Percentiles rank a stretch among this genome's conserved stretches.
Evolutionary conservation across 768 basidiomycete species (phyloP).

Genomic region (Russula lepida): DNA sequence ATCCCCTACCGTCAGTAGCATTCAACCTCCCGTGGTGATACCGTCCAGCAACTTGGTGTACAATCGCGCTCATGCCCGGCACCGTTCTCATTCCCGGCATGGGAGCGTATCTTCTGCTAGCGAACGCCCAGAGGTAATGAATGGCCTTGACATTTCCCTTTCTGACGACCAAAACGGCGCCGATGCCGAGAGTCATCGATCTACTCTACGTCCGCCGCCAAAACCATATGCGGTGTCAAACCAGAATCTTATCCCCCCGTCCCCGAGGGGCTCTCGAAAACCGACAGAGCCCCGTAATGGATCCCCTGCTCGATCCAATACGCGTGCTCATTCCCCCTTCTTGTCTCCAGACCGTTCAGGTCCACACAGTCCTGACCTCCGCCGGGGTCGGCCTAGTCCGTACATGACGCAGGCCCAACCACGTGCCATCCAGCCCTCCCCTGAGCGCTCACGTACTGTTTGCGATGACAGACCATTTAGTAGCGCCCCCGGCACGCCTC

Average conservation of each 20-base stretch:
- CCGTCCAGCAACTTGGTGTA: conserved; percentile 33
- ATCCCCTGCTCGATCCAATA: conserved; percentile 14
- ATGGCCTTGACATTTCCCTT: conserved; percentile 61
- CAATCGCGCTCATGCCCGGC: conserved; percentile 35
- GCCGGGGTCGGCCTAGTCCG: conserved; percentile 11
- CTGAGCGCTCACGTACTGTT: conserved; percentile 21
- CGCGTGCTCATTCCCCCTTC: conserved; percentile 18
- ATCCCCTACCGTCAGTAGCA: conserved; percentile 37
- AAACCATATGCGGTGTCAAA: conserved; percentile 29
- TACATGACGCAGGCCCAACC: conserved; percentile 3
- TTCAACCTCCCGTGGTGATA: conserved; percentile 49
- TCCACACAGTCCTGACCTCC: conserved; percentile 11
- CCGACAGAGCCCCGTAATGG: conserved; percentile 16
- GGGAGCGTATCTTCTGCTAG: conserved; percentile 67
- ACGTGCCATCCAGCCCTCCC: conserved; percentile 21
- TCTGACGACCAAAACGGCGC: conserved; percentile 53
- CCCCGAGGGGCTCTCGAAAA: conserved; percentile 14
- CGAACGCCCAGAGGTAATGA: conserved; percentile 45
- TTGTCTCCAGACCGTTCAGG: conserved; percentile 19
- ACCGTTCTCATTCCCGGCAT: conserved; percentile 38
- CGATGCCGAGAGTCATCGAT: conserved; percentile 40
- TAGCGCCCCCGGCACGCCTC: conserved; percentile 8
- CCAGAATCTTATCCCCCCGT: conserved; percentile 23
- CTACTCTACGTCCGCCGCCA: conserved; percentile 37
- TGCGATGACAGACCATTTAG: conserved; percentile 10